A percentile compares a stretch with the other conserved stretches of the same genome.
phyloP scores from a whole-genome alignment of 805 yeast genomes.

The Pichia cabralensis region DNA sequence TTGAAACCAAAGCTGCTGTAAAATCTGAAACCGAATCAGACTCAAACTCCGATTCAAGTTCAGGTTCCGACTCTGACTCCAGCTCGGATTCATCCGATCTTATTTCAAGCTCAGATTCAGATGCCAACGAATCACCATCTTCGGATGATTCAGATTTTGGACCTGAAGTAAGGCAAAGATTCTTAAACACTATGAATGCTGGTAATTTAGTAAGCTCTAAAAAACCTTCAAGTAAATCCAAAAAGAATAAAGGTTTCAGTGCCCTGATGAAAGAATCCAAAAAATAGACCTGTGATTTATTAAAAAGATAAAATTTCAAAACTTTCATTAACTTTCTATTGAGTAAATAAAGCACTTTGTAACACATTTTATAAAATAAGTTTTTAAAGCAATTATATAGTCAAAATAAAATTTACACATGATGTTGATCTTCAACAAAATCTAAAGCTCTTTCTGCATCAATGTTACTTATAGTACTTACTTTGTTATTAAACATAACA shows the following conservation, averaged over 20 bases:
- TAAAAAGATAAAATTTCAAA: too few species aligned
- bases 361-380: too few species aligned
- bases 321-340: too few species aligned
- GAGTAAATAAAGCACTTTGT: too few species aligned
- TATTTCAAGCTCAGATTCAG: too few species aligned
- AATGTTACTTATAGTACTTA: slow-evolving; percentile 68
- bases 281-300: slow-evolving; percentile 2
- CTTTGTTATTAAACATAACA: slow-evolving; percentile 73
- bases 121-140: slow-evolving; percentile 3
- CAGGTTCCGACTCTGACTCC: too few species aligned
- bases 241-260: slow-evolving; percentile 35
- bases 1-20: too few species aligned
- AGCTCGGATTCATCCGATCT: too few species aligned
- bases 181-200: slow-evolving; percentile 37
- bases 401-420: too few species aligned
- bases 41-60: too few species aligned
- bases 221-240: slow-evolving; percentile 23
- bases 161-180: slow-evolving; percentile 20
- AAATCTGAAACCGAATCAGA: too few species aligned
- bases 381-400: too few species aligned
- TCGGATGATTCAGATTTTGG: slow-evolving; percentile 20
- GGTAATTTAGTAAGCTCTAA: slow-evolving; percentile 27
- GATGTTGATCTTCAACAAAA: slow-evolving; percentile 67
- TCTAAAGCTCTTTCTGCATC: slow-evolving; percentile 62
- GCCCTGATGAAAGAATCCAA: slow-evolving; percentile 35